phyloP scores from a whole-genome alignment of 345 rosid species.

The Lumnitzera racemosa region DNA sequence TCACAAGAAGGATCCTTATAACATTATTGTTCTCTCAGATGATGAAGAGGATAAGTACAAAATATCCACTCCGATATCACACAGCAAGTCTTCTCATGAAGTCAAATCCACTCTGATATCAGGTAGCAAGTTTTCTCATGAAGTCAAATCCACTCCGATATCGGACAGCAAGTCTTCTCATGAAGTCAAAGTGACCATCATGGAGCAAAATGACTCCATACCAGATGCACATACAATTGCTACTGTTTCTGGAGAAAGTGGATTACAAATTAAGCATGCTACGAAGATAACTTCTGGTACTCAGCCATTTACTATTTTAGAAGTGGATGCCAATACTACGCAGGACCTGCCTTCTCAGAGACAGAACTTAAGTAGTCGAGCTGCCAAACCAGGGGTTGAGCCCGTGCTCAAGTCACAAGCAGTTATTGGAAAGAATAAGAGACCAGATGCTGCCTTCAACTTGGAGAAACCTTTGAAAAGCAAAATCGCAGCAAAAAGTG shows the following conservation, averaged over 20 bases:
- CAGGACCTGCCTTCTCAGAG: conserved; percentile 22
- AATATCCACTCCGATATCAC: conserved; percentile 18
- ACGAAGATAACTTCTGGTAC: conserved; percentile 24
- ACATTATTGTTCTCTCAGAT: conserved; percentile 45
- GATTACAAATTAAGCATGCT: conserved; percentile 19
- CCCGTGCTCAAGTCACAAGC: conserved; percentile 18
- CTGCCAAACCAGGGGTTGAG: conserved; percentile 1
- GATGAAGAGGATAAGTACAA: conserved; percentile 42
- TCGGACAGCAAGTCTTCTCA: background rate
- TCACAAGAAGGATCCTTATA: conserved; percentile 16
- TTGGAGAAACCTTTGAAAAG: conserved; percentile 20
- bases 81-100: background rate
- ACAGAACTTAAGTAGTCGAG: conserved; percentile 26
- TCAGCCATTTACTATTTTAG: conserved; percentile 17
- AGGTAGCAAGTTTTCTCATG: no score
- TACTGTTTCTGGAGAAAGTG: conserved; percentile 23
- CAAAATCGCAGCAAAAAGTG: conserved; percentile 23
- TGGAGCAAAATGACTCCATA: conserved; percentile 19
- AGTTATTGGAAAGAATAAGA: conserved; percentile 29
- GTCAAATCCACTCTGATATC: background rate
- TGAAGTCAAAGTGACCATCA: conserved; percentile 9
- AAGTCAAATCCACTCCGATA: conserved; percentile 3
- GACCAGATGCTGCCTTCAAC: conserved; percentile 18
- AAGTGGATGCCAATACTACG: conserved; percentile 22
- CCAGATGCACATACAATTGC: conserved; percentile 22